Percentiles rank a stretch among this genome's conserved stretches.
These are phyloP conservation scores for Tetrahymena thermophila DNA, from an alignment of 73 alveolate genomes.

Conservation along the genomic window DNA sequence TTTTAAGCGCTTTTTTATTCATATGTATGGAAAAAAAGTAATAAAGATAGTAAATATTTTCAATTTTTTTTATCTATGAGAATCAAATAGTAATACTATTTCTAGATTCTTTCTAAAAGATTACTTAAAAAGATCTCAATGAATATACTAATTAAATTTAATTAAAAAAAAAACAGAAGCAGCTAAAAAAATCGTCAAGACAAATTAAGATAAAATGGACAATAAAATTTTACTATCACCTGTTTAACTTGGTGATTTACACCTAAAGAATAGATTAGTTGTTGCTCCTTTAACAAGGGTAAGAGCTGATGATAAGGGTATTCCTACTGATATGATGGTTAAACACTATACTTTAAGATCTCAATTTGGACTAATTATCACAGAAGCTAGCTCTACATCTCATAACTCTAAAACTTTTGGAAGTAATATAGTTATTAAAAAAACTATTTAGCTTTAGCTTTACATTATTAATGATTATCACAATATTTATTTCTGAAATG, in stretches of 20 bases:
- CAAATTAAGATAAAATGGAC: neutral
- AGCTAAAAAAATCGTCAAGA: neutral
- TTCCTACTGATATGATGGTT: slow-evolving; percentile 39
- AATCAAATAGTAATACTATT: too few relatives aligned
- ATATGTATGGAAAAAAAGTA: too few relatives aligned
- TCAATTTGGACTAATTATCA: slow-evolving; percentile 39
- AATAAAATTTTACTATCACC: slow-evolving; percentile 12
- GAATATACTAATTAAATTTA: neutral
- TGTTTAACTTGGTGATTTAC: slow-evolving; percentile 26
- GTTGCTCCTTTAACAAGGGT: slow-evolving; percentile 50
- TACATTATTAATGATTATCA: neutral
- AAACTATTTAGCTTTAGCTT: neutral
- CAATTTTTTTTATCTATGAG: too few relatives aligned
- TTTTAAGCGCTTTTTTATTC: too few relatives aligned
- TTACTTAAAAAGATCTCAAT: neutral
- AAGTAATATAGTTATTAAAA: neutral
- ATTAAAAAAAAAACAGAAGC: neutral
- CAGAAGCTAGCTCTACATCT: slow-evolving; percentile 43
- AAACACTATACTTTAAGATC: slow-evolving; percentile 48
- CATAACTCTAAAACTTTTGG: slow-evolving; percentile 32
- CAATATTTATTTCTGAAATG: neutral
- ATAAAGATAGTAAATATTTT: too few relatives aligned
- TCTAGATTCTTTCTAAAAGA: neutral
- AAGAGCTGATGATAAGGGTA: slow-evolving; percentile 20
- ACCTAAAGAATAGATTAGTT: slow-evolving; percentile 23